These are phyloP conservation scores for Conringia planisiliqua DNA, from an alignment of 345 rosid genomes.

Conservation along the genomic window DNA sequence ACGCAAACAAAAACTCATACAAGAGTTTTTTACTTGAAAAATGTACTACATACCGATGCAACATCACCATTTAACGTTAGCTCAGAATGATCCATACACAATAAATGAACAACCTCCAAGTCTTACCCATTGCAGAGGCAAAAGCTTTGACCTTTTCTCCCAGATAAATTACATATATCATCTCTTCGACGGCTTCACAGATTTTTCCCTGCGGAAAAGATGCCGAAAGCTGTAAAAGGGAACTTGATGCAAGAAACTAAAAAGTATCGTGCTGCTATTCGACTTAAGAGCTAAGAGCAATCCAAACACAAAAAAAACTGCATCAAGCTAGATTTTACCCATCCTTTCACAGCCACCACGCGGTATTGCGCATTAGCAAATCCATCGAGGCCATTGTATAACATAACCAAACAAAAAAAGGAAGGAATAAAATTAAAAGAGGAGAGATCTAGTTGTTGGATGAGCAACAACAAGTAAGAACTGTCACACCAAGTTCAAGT, in stretches of 20 bases:
- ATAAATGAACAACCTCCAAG: not conserved
- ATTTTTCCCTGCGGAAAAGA: conserved; percentile 29
- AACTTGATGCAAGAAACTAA: not conserved
- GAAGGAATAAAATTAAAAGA: conserved; percentile 5
- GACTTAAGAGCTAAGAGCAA: conserved; percentile 4
- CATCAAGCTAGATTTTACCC: conserved; percentile 25
- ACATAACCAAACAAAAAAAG: not conserved
- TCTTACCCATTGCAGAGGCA: conserved; percentile 9
- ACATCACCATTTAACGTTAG: not conserved
- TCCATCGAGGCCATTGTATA: conserved; percentile 25
- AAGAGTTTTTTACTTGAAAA: not conserved
- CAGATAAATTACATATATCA: not conserved
- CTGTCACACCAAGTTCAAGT: conserved; percentile 10
- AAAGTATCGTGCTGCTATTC: not conserved
- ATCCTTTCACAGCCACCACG: conserved; percentile 28
- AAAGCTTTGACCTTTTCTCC: not conserved
- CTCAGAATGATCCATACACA: not conserved
- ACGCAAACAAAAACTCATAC: not conserved
- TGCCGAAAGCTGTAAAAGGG: conserved; percentile 22
- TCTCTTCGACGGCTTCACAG: conserved; percentile 2
- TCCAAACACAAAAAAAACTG: conserved; percentile 13
- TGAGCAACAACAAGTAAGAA: conserved; percentile 9
- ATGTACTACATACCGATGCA: not conserved
- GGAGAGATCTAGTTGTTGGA: not conserved
- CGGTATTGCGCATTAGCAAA: conserved; percentile 27